Conservation (phyloP, 2,329 filamentous ascomycete genomes). For the Fusarium dlaminii region DNA sequence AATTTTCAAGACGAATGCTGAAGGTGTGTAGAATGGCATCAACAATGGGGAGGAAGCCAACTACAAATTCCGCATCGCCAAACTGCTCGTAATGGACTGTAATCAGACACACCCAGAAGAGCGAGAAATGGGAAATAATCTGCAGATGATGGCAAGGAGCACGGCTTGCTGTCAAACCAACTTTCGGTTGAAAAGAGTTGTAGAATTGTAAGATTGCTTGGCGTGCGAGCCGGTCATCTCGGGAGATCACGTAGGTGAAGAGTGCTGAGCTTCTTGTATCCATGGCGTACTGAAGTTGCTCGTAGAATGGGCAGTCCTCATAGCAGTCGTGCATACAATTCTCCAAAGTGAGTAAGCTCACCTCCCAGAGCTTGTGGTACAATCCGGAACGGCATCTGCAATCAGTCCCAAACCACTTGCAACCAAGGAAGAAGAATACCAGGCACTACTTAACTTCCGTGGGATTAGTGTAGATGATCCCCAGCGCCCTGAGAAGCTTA, state of each 20-base stretch:
- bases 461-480: not conserved
- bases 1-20: not conserved
- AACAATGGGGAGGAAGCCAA: not conserved
- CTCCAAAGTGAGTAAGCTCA: not conserved
- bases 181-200: not conserved
- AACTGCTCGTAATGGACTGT: not conserved
- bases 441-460: not conserved
- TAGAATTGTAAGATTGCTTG: not conserved
- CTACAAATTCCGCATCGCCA: not conserved
- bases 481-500: not conserved
- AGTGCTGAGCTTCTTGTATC: not conserved
- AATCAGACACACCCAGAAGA: not conserved
- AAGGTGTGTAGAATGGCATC: not conserved
- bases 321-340: conserved; percentile 4
- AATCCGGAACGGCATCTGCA: not conserved
- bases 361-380: not conserved
- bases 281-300: conserved; percentile 3
- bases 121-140: not conserved
- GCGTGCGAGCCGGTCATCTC: not conserved
- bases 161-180: not conserved
- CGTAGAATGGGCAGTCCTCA: not conserved
- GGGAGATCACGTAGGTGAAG: not conserved
- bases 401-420: not conserved
- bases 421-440: not conserved
- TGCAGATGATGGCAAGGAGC: not conserved